Conservation (phyloP, 805 yeast genomes). For the Hanseniaspora clermontiae region DNA sequence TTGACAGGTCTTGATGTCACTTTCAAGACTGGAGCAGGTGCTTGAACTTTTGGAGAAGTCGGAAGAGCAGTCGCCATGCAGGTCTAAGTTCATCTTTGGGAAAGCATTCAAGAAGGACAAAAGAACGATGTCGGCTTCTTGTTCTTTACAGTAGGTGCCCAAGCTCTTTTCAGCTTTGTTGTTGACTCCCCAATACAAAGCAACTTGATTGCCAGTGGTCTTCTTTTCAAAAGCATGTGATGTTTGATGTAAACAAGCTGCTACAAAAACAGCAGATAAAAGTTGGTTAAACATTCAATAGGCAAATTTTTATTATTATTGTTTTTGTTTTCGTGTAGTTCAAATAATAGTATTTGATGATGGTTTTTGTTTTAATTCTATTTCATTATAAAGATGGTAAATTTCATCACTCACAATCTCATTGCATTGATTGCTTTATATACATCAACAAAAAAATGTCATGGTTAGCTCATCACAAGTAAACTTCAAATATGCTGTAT, state of each 20-base stretch:
- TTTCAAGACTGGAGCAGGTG: constrained; percentile 44
- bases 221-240: constrained; percentile 16
- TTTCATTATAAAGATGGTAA: no score
- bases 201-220: constrained; percentile 47
- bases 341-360: no score
- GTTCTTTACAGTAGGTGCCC: constrained; percentile 21
- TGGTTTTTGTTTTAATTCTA: no score
- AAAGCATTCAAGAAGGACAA: constrained; percentile 58
- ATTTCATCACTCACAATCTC: no score
- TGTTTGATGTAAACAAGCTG: not conserved
- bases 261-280: not conserved
- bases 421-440: no score
- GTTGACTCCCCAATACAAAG: constrained; percentile 82
- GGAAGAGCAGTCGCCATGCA: constrained; percentile 42
- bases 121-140: constrained; percentile 47
- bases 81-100: constrained; percentile 41
- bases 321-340: not conserved
- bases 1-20: constrained; percentile 68
- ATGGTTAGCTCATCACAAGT: no score
- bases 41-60: constrained; percentile 31
- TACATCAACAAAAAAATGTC: no score
- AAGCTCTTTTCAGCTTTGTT: constrained; percentile 44
- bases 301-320: not conserved
- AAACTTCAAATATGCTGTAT: no score
- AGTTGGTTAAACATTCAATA: not conserved